Evolutionary conservation across 257 asterid genomes (phyloP), one percentile per base, ranked within the genome.

Genomic region (Fraxinus pennsylvanica): DNA sequence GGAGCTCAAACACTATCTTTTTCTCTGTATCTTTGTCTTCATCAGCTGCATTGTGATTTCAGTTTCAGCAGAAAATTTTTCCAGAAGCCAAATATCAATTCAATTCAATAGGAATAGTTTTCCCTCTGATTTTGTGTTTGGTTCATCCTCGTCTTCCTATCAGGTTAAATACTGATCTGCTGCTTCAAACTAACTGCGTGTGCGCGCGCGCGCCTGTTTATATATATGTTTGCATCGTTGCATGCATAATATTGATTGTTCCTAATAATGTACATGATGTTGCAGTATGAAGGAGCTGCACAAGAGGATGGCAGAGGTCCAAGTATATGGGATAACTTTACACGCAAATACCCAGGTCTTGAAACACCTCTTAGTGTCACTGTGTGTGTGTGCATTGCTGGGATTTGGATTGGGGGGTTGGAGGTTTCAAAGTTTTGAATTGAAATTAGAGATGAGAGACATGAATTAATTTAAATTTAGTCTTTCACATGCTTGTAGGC

Each of bases 331-430:
- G 65, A 54, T n/a, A n/a, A 17, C 27, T 54, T 54, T 54, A 7
- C 65, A 54, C 65, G n/a, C 65, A 54, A 54, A 54, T 54, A 17
- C n/a, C 27, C 65, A 54, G 65, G 65, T 54, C n/a, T 54, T 54
- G 10, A 15, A 47, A 4, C 57, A 12, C 57, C 19, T 45, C 7
- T 47, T 1, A 12, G 1, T 14, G 57, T 15, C n/a, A 13, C 1
- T 47, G n/a, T 47, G 17, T 43, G 52, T 43, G 52, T 12, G 14
- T 9, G 50, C 57, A 47, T 4, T 12, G 57, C n/a, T 3, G 57
- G 7, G n/a, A 47, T 47, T 47, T 3, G n/a, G 57, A 4, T 47
- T 47, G 52, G 17, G 52, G 52, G 17, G 4, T 12, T 10, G 17
- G 50, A 0, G 4, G 52, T 10, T 43, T 43, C 13, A 10, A 43